A percentile compares a stretch with the other conserved stretches of the same genome.
These are phyloP conservation scores for Komagataella phaffii DNA, from an alignment of 805 yeast species.

Conservation along the genomic window DNA sequence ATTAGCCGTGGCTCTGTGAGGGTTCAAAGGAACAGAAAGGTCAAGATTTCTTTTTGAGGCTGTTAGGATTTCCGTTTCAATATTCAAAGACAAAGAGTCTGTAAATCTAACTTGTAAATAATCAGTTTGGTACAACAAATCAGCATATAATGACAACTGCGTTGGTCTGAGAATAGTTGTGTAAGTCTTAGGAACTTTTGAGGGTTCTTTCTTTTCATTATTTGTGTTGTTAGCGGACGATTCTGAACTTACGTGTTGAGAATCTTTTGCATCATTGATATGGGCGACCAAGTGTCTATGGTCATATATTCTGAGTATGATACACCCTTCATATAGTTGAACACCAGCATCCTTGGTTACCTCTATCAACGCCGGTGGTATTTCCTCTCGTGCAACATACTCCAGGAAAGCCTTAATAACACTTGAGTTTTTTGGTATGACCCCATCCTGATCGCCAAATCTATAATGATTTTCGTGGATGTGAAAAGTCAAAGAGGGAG, in stretches of 20 bases:
- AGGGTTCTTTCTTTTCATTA: conserved; percentile 5
- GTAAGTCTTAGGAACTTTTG: conserved; percentile 54
- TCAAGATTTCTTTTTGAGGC: conserved; percentile 69
- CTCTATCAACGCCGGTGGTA: conserved; percentile 84
- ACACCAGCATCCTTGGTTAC: conserved; percentile 79
- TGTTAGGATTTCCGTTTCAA: conserved; percentile 81
- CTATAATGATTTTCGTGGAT: conserved; percentile 86
- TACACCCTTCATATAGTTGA: conserved; percentile 78
- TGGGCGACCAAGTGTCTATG: conserved; percentile 40
- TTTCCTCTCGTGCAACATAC: conserved; percentile 67
- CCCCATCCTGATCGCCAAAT: conserved; percentile 81
- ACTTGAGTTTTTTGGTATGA: conserved; percentile 69
- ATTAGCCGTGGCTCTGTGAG: conserved; percentile 36
- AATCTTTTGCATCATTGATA: background rate
- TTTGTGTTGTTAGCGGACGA: conserved; percentile 1
- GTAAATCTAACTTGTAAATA: conserved; percentile 58
- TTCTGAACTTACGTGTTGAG: background rate
- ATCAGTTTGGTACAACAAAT: conserved; percentile 75
- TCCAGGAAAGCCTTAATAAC: conserved; percentile 69
- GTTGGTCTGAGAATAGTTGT: conserved; percentile 73
- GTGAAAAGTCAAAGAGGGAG: conserved; percentile 80
- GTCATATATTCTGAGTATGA: conserved; percentile 77
- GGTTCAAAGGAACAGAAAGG: conserved; percentile 61
- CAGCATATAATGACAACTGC: conserved; percentile 71
- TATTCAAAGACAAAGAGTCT: conserved; percentile 62